Conservation (phyloP, 176 grass and related monocot species). For the Juncus inflexus region DNA sequence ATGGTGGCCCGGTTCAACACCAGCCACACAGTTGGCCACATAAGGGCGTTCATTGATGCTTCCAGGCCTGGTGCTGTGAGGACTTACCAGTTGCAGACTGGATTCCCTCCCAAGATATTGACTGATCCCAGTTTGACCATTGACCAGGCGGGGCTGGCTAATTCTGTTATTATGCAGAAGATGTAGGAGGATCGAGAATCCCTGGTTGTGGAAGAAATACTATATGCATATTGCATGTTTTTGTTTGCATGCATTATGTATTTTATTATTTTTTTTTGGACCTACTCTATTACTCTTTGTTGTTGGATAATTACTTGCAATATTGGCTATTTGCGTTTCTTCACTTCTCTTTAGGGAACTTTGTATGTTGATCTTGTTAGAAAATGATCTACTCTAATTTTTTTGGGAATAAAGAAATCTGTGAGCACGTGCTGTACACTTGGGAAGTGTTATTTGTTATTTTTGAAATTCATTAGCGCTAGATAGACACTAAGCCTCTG, state of each 20-base stretch:
- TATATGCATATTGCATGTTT: conserved; percentile 16
- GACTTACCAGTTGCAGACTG: conserved; percentile 60
- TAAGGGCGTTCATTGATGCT: conserved; percentile 83
- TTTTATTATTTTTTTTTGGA: conserved; percentile 5
- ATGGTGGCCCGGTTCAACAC: conserved; percentile 83
- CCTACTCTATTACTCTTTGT: background rate
- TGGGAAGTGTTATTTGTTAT: no score
- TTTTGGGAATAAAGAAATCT: no score
- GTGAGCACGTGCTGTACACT: no score
- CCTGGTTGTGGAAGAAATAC: background rate
- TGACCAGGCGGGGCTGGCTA: conserved; percentile 66
- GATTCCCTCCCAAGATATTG: conserved; percentile 82
- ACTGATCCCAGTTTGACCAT: conserved; percentile 50
- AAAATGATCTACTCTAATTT: no score
- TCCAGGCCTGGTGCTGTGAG: conserved; percentile 51
- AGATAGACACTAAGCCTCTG: no score
- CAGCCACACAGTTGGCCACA: conserved; percentile 67
- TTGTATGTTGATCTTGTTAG: no score
- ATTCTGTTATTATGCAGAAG: conserved; percentile 90
- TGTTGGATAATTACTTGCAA: conserved; percentile 16
- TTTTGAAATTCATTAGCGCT: no score
- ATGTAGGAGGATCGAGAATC: conserved; percentile 32
- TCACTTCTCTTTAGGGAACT: no score
- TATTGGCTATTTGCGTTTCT: no score
- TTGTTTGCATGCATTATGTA: conserved; percentile 8